Base-by-base conservation (phyloP, 164 flowering plant genomes). In the Nymphaea colorata region DNA sequence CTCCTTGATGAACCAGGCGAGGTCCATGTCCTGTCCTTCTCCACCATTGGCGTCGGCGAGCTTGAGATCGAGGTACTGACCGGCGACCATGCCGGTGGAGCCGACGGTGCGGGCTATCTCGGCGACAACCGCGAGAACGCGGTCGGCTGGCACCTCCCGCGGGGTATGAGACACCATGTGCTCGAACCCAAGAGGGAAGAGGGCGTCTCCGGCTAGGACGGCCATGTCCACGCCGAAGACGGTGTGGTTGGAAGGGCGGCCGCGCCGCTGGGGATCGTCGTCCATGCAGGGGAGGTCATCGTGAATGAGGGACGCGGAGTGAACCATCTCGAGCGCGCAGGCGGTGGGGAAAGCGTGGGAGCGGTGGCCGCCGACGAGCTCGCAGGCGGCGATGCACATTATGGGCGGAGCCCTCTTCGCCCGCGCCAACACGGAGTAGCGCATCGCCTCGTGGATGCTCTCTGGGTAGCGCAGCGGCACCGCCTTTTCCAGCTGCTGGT, bases 271-370 rank as follows among this genome's bases (percentile, higher is more conserved):
- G 3, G 86, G 85, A 66, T 82, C 94, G 69, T 93, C 90, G 73
- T 93, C 98, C 97, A 93, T 93, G 81, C 85, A 89, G n/a, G 97
- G 98, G 57, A 93, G 79, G 75, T 93, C 98, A 69, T 93, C 94
- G 66, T 93, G 98, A 18, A 93, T 89, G 59, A 93, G 70, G 18
- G 97, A 93, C 57, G 98, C 98, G 16, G 91, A 89, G 65, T 93
- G 36, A 36, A 87, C 96, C 98, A 93, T 93, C 77, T 93, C 98
- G 43, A 93, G 93, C 61, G 98, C 97, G 64, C 94, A 90, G 45
- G 98, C 97, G 36, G 98, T 93, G 70, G 97, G 98, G 79, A 87
- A 87, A 36, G 98, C 97, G 44, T 94, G 94, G 65, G 70, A 78
- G 64, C 94, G 90, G 59, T 78, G 45, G n/a, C 79, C 89, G 59